Evolutionary conservation across 2,329 filamentous ascomycete species (phyloP).

Genomic region (Penicillium sp.): DNA sequence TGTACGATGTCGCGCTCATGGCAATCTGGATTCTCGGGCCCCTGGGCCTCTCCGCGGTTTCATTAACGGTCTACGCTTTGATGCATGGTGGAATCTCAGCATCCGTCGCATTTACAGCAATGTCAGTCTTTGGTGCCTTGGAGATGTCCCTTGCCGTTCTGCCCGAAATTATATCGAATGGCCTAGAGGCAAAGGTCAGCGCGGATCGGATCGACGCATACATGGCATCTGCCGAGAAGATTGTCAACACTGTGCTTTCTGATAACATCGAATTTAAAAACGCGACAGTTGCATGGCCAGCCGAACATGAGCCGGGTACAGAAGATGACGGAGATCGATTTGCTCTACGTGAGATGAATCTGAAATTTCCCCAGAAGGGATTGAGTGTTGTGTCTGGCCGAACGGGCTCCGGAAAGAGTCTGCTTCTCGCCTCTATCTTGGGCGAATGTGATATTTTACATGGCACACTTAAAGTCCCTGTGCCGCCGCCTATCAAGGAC

Average conservation of each 20-base stretch:
- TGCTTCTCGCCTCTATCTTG: constrained; percentile 67
- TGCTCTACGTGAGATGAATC: constrained; percentile 57
- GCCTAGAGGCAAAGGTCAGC: constrained; percentile 69
- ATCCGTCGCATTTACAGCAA: constrained; percentile 72
- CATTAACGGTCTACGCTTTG: constrained; percentile 63
- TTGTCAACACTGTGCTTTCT: constrained; percentile 56
- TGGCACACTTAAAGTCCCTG: constrained; percentile 51
- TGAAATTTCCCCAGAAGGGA: constrained; percentile 63
- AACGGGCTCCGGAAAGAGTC: constrained; percentile 72
- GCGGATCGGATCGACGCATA: constrained; percentile 67
- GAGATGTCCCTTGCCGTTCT: constrained; percentile 66
- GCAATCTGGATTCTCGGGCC: constrained; percentile 69
- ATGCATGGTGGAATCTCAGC: constrained; percentile 60
- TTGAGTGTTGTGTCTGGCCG: constrained; percentile 71
- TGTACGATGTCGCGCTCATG: constrained; percentile 58
- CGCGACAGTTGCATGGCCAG: constrained; percentile 67
- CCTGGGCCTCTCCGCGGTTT: constrained; percentile 65
- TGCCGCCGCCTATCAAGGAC: constrained; percentile 43
- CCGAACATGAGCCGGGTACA: constrained; percentile 55
- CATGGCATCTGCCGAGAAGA: constrained; percentile 62
- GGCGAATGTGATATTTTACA: constrained; percentile 67
- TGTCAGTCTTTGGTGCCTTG: constrained; percentile 66
- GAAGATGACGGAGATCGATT: constrained; percentile 55
- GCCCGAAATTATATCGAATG: constrained; percentile 66
- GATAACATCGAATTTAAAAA: constrained; percentile 60